phyloP scores from a whole-genome alignment of 2,329 filamentous ascomycete species.

The Arthrobotrys sinensis region DNA sequence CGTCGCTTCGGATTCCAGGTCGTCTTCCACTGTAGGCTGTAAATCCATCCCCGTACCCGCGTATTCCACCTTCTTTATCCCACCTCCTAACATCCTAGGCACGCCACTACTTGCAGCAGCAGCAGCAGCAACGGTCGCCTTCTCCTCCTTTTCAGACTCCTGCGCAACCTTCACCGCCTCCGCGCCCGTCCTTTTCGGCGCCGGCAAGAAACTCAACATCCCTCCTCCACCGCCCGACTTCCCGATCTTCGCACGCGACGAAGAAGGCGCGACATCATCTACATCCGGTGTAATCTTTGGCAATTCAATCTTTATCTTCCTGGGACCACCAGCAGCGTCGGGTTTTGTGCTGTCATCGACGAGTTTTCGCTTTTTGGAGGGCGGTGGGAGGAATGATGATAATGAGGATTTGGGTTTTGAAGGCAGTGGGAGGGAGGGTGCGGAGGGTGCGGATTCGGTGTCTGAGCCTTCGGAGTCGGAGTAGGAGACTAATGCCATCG shows the following conservation, averaged over 20 bases:
- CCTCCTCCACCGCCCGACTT: conserved; percentile 50
- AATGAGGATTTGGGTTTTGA: conserved; percentile 54
- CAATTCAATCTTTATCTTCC: conserved; percentile 64
- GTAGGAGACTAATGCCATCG: conserved; percentile 59
- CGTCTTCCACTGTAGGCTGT: conserved; percentile 44
- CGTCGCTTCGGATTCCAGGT: neutral
- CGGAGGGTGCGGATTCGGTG: conserved; percentile 36
- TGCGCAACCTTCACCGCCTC: conserved; percentile 49
- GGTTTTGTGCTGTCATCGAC: conserved; percentile 35
- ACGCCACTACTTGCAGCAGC: conserved; percentile 1
- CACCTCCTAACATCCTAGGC: conserved; percentile 46
- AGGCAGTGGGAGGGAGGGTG: conserved; percentile 31
- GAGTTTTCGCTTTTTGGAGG: conserved; percentile 62
- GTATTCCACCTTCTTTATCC: conserved; percentile 56
- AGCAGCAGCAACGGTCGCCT: neutral
- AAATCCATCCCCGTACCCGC: conserved; percentile 57
- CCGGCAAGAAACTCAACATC: conserved; percentile 63
- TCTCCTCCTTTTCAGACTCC: conserved; percentile 54
- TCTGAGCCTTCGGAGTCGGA: conserved; percentile 60
- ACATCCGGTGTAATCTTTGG: conserved; percentile 62
- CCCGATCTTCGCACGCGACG: conserved; percentile 32
- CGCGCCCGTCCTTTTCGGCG: conserved; percentile 63
- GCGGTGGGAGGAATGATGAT: conserved; percentile 50
- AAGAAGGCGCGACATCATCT: conserved; percentile 55
- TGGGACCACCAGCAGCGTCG: conserved; percentile 53